Conservation (phyloP, 1,284 basidiomycete genomes). For the Peniophora sp. region DNA sequence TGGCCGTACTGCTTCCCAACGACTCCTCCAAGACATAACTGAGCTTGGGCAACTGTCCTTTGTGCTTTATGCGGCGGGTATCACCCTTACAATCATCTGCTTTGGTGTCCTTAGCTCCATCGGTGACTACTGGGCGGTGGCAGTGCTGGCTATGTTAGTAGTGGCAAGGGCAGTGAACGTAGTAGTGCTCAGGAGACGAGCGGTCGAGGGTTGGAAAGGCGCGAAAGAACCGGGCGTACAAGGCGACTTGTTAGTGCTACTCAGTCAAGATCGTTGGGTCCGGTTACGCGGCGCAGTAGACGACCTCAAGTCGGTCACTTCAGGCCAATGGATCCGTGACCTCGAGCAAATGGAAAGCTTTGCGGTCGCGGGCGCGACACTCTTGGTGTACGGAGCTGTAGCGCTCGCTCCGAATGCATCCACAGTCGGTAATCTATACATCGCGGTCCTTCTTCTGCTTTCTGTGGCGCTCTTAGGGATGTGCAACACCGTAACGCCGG, state of each 20-base stretch:
- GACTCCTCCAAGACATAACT: too few relatives aligned
- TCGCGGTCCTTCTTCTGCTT: not conserved
- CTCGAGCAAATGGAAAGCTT: not conserved
- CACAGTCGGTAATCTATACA: not conserved
- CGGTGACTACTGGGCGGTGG: slow-evolving; percentile 5
- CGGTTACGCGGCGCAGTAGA: slow-evolving; percentile 6
- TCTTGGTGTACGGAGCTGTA: not conserved
- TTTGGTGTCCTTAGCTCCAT: not conserved
- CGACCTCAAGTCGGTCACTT: slow-evolving; percentile 8
- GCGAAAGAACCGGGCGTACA: not conserved
- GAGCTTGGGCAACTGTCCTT: too few relatives aligned
- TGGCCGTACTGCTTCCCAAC: too few relatives aligned
- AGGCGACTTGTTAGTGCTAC: slow-evolving; percentile 9
- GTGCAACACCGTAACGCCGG: not conserved
- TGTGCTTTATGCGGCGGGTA: not conserved
- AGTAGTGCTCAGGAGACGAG: slow-evolving; percentile 1
- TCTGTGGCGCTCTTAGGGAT: not conserved
- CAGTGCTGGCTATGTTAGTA: slow-evolving; percentile 4
- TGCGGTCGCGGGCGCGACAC: not conserved
- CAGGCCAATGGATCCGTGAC: slow-evolving; percentile 4
- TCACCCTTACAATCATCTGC: not conserved
- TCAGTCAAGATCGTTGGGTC: slow-evolving; percentile 11
- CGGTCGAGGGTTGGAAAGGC: not conserved
- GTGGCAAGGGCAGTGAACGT: slow-evolving; percentile 4
- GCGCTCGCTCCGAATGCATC: not conserved